These are phyloP conservation scores for Saccharomycopsis sp. DNA, from an alignment of 805 yeast species.

Conservation along the genomic window DNA sequence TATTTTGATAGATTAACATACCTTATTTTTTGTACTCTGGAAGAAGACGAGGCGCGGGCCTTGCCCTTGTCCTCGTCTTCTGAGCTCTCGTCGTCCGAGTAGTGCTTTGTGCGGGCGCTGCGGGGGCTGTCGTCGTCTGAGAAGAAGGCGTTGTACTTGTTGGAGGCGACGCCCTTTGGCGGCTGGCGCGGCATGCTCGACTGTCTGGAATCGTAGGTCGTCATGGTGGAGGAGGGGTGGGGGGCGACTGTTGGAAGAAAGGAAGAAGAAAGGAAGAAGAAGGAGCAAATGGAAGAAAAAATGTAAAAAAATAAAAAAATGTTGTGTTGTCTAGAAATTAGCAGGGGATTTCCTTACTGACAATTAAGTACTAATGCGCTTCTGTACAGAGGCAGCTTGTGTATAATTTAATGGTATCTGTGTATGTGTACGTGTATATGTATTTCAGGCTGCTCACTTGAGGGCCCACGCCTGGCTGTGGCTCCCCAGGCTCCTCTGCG, in stretches of 20 bases:
- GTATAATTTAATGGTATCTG: too few relatives aligned
- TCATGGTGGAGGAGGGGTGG: background rate
- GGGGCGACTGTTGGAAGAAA: background rate
- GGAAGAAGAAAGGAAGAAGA: conserved; percentile 1
- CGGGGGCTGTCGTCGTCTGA: conserved; percentile 20
- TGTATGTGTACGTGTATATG: background rate
- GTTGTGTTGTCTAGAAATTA: background rate
- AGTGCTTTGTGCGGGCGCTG: conserved; percentile 16
- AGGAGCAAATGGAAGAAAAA: background rate
- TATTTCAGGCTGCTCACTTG: background rate
- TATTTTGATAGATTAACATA: too few relatives aligned
- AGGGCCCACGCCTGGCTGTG: background rate
- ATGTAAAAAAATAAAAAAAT: background rate
- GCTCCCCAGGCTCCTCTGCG: background rate
- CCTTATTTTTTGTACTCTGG: too few relatives aligned
- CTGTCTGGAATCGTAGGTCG: background rate
- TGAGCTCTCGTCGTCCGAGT: conserved; percentile 18
- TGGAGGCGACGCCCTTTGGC: conserved; percentile 1
- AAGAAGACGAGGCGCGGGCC: too few relatives aligned
- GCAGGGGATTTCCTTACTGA: background rate
- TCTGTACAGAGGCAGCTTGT: too few relatives aligned
- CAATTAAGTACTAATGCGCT: background rate
- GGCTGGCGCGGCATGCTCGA: conserved; percentile 7
- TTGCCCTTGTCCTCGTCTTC: conserved; percentile 8
- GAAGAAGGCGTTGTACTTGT: conserved; percentile 18